Base-by-base conservation (phyloP, 1,139 yeast genomes). In the Saccharomyces hybrid region DNA sequence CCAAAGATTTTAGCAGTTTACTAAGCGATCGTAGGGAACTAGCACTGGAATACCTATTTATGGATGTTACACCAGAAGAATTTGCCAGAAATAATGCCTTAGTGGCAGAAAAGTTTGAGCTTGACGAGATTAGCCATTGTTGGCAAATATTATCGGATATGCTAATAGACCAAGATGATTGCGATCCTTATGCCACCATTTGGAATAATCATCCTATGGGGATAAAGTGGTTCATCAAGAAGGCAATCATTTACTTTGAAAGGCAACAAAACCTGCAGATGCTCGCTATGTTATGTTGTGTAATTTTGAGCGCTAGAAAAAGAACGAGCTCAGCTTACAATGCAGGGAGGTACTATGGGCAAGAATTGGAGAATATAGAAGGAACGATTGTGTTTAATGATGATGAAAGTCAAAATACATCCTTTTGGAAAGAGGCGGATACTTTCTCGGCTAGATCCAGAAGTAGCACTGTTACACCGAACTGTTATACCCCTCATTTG, bases 121-220 rank as follows among this genome's bases (percentile, higher is more conserved):
- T 79, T 50, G 70, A 70, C 4, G 90, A 83, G 32, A 76, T 88
- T 5, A 83, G 88, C 16, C 84, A 86, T 59, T 84, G 88, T 46
- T 91, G 98, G 98, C 78, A 75, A 56, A 72, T 90, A n/a, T 65
- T 86, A 3, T 69, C 76, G 2, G 67, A 69, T 54, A 56, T 69
- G 47, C 48, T 69, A 8, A 61, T 68, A 54, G 61, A 60, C 2
- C 62, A 65, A 31, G 62, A 61, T 8, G 61, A 57, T 30, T 56
- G 61, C 25, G 57, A 63, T 46, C 63, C 65, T 25, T 69, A 72
- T 54, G 66, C 75, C 23, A 80, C 81, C 58, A 79, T 76, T 59
- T 90, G 97, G 97, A 93, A 91, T 0, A 72, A 79, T 4, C 96
- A 88, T 68, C 93, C 95, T 0, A 80, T 86, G 68, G 96, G 97